These are phyloP conservation scores for Penium margaritaceum DNA, from an alignment of 139 green algal genomes.

Conservation along the genomic window DNA sequence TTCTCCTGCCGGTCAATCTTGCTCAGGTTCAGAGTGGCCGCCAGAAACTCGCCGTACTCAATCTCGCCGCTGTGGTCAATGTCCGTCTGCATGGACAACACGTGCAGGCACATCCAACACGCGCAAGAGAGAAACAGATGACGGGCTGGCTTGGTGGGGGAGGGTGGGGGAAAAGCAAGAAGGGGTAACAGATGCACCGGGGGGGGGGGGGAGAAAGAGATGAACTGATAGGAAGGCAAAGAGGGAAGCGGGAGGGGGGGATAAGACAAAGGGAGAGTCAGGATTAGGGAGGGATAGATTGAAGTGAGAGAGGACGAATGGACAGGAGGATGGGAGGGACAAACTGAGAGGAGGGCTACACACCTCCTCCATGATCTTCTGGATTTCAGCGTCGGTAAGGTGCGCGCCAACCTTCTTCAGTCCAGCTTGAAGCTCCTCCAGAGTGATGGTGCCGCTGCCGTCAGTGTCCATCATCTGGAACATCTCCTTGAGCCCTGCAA, in stretches of 20 bases:
- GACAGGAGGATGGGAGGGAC: not conserved
- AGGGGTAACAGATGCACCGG: too few relatives aligned
- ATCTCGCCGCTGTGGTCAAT: constrained; percentile 60
- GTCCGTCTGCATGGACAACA: constrained; percentile 42
- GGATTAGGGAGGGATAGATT: too few relatives aligned
- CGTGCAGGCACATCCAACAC: too few relatives aligned
- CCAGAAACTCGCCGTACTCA: constrained; percentile 80
- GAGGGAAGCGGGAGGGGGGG: too few relatives aligned
- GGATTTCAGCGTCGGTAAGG: constrained; percentile 18
- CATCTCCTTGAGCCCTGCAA: constrained; percentile 55
- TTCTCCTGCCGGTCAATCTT: constrained; percentile 50
- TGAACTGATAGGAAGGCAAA: too few relatives aligned
- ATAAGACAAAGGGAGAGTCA: too few relatives aligned
- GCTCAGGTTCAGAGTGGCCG: constrained; percentile 53
- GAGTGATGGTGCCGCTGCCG: constrained; percentile 55
- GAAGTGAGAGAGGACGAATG: too few relatives aligned
- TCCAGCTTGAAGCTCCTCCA: constrained; percentile 53
- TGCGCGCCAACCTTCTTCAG: constrained; percentile 36
- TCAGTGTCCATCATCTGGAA: constrained; percentile 60
- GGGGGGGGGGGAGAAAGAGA: too few relatives aligned
- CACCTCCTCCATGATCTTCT: constrained; percentile 21
- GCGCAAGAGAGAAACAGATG: too few relatives aligned
- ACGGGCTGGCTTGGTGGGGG: too few relatives aligned
- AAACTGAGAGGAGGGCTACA: too few relatives aligned
- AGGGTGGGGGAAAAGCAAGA: not conserved